Conservation (phyloP, 768 basidiomycete genomes). For the Amanita rubescens region DNA sequence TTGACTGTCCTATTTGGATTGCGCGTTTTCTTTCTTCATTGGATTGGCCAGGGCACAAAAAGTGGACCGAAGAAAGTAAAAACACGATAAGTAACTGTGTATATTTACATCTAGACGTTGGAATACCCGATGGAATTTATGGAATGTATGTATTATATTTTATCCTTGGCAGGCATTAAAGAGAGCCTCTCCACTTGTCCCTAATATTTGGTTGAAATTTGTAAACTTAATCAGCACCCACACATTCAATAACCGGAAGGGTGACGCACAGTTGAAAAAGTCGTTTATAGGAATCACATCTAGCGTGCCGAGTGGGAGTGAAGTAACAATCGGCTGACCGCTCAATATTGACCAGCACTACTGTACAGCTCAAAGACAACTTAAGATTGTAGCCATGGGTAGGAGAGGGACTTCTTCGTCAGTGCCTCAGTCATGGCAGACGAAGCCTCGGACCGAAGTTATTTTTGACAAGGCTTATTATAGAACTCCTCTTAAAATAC, state of each 20-base stretch:
- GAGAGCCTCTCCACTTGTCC: not conserved
- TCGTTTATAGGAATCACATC: slow-evolving; percentile 36
- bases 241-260: not conserved
- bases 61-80: not conserved
- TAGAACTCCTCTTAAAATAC: too few relatives aligned
- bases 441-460: too few relatives aligned
- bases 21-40: slow-evolving; percentile 23
- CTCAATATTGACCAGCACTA: slow-evolving; percentile 24
- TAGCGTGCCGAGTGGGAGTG: slow-evolving; percentile 32
- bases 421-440: too few relatives aligned
- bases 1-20: slow-evolving; percentile 28
- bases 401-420: too few relatives aligned
- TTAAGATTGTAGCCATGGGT: too few relatives aligned
- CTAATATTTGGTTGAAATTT: not conserved
- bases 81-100: not conserved
- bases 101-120: not conserved
- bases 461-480: too few relatives aligned
- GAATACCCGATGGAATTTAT: not conserved
- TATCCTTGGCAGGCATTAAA: slow-evolving; percentile 1
- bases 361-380: slow-evolving; percentile 41
- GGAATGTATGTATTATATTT: not conserved
- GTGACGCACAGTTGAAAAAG: slow-evolving; percentile 32
- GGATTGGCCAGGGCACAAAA: slow-evolving; percentile 7
- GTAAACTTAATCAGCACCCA: not conserved
- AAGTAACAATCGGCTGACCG: slow-evolving; percentile 42